These are phyloP conservation scores for Cyphellophora europaea DNA, from an alignment of 2,329 filamentous ascomycete genomes.

Conservation along the genomic window DNA sequence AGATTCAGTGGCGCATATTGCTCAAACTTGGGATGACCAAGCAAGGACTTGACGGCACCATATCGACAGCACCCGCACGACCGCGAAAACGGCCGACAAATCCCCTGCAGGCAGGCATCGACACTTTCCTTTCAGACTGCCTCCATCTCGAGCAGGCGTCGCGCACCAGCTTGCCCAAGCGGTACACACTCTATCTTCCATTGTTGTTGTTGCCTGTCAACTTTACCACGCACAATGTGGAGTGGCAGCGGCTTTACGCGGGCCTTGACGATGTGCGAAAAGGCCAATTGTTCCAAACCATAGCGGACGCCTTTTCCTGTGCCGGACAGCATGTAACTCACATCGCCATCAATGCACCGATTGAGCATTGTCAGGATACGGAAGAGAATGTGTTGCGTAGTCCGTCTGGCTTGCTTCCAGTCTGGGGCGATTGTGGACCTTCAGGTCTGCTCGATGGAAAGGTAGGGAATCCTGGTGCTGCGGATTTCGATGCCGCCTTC, in stretches of 20 bases:
- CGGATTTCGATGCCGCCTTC: conserved; percentile 58
- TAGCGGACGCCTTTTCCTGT: conserved; percentile 29
- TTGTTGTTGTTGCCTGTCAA: conserved; percentile 47
- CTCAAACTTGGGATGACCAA: too few species aligned
- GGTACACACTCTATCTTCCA: conserved; percentile 48
- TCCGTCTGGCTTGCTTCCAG: conserved; percentile 58
- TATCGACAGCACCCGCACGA: too few species aligned
- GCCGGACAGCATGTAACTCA: conserved; percentile 36
- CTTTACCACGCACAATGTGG: conserved; percentile 28
- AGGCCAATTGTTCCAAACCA: conserved; percentile 30
- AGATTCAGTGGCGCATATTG: too few species aligned
- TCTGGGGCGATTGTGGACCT: conserved; percentile 68
- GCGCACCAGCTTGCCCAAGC: conserved; percentile 26
- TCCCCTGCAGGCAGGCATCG: conserved; percentile 24
- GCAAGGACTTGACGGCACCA: too few species aligned
- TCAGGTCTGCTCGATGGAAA: conserved; percentile 3
- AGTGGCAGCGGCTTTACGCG: conserved; percentile 22
- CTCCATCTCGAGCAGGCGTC: background rate
- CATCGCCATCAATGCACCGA: conserved; percentile 48
- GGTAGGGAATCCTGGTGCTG: conserved; percentile 20
- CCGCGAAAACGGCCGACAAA: conserved; percentile 10
- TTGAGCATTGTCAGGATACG: background rate
- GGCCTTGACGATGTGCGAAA: conserved; percentile 21
- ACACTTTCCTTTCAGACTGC: conserved; percentile 21
- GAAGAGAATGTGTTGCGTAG: conserved; percentile 64